A percentile compares a stretch with the other conserved stretches of the same genome.
phyloP scores from a whole-genome alignment of 305 asterid species.

The Fraxinus latifolia region DNA sequence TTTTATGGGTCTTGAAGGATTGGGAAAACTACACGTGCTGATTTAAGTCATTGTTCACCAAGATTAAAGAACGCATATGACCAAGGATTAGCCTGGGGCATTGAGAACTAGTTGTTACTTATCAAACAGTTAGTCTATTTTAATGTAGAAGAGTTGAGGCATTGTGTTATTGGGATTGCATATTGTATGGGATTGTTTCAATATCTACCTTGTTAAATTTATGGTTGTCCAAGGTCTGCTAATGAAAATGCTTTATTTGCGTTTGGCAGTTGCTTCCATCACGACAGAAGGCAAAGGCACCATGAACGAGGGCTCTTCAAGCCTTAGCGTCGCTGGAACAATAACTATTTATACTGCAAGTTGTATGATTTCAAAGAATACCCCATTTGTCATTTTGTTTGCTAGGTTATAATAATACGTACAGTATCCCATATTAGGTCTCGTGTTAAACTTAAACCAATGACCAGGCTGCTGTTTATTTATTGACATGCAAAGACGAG shows the following conservation, averaged over 20 bases:
- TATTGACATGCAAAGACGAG: neutral
- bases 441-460: neutral
- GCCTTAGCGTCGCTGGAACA: constrained; percentile 15
- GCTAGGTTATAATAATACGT: constrained; percentile 17
- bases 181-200: neutral
- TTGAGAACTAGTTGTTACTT: neutral
- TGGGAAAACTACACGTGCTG: neutral
- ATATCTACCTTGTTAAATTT: too few species aligned
- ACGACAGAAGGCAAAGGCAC: constrained; percentile 62
- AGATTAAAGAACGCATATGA: neutral
- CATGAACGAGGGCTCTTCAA: constrained; percentile 36
- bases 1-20: neutral
- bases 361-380: constrained; percentile 24
- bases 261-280: constrained; percentile 80
- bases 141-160: neutral
- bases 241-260: constrained; percentile 19
- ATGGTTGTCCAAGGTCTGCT: neutral
- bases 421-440: constrained; percentile 14
- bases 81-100: neutral
- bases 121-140: neutral
- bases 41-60: neutral
- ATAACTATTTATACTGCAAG: constrained; percentile 15
- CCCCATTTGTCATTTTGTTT: neutral
- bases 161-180: neutral
- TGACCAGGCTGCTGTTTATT: neutral